Evolutionary conservation across 768 basidiomycete genomes (phyloP).

Genomic region (Macrolepiota albuminosa): DNA sequence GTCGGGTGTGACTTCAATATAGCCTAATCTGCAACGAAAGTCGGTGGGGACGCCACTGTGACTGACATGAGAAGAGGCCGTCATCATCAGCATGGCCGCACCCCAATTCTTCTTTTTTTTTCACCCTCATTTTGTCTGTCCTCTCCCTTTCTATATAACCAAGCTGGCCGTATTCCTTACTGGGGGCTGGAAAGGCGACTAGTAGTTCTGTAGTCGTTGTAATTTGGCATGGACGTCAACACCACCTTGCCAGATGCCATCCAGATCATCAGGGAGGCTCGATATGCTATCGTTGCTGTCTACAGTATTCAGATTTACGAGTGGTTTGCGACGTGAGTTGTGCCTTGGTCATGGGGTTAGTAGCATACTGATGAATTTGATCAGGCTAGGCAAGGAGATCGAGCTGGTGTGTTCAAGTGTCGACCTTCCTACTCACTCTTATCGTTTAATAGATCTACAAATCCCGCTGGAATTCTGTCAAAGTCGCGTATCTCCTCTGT

Average conservation of each 20-base stretch:
- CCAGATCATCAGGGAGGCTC: constrained; percentile 18
- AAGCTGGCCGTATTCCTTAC: constrained; percentile 7
- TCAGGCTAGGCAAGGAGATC: constrained; percentile 27
- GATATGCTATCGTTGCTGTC: constrained; percentile 29
- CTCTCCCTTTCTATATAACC: neutral
- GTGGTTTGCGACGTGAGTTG: constrained; percentile 31
- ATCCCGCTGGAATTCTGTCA: constrained; percentile 33
- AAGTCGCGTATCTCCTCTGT: constrained; percentile 35
- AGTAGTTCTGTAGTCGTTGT: neutral
- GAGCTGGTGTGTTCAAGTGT: constrained; percentile 24
- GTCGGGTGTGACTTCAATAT: constrained; percentile 9
- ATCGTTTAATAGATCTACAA: constrained; percentile 26
- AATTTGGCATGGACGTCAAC: constrained; percentile 9
- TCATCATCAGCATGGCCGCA: constrained; percentile 4
- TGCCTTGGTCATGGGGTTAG: neutral
- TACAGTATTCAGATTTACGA: constrained; percentile 31
- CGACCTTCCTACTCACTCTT: neutral
- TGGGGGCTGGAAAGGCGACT: constrained; percentile 8
- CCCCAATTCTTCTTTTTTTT: neutral
- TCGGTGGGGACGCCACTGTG: constrained; percentile 1
- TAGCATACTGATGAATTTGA: neutral
- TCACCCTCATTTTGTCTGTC: neutral
- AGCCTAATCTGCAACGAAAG: constrained; percentile 6
- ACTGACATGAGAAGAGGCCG: constrained; percentile 14
- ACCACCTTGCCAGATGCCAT: constrained; percentile 6